Evolutionary conservation across 1,284 basidiomycete genomes (phyloP), one percentile per base, ranked within the genome.

Genomic region (Cystobasidium pallidum): DNA sequence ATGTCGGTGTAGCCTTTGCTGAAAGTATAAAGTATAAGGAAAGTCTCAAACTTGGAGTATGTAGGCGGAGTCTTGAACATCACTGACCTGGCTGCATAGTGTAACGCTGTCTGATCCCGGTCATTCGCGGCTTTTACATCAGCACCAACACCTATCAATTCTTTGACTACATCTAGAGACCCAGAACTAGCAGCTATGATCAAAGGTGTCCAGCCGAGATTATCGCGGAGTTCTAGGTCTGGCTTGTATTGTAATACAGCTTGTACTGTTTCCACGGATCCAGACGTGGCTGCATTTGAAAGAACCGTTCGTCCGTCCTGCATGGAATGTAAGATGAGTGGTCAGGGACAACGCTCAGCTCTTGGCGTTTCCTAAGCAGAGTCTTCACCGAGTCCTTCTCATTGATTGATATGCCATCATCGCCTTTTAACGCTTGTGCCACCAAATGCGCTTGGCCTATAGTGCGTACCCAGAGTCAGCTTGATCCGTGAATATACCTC

Each of bases 151-250:
- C 91, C 89, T 45, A 95, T 82, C 36, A 97, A 84, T 80, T 92
- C 91, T 75, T 86, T 86, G 7, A 91, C 91, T 21, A 91, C 82
- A 59, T 88, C 87, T 70, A 89, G 86, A 66, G 90, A 86, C 0
- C 93, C 93, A 41, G 90, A 89, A 76, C 91, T 91, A 57, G 86
- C 92, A 72, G 94, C 91, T 75, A 92, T 89, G 80, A 95, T 91
- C 32, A 97, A 83, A 15, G 93, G 84, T 24, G 92, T 91, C 91
- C 92, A 95, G 32, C 91, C 89, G 76, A 86, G 86, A 61, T 81
- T 84, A 81, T 96, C 94, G 47, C 83, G 81, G 65, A 85, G 86
- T 80, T 92, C 86, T 34, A 94, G 84, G 72, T 91, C 87, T 15
- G 88, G 75, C 72, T 86, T 85, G 74, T 88, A 85, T 78, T 88